These are phyloP conservation scores for Rhizophlyctis rosea DNA, from an alignment of 192 early-diverging fungal genomes.

Conservation along the genomic window DNA sequence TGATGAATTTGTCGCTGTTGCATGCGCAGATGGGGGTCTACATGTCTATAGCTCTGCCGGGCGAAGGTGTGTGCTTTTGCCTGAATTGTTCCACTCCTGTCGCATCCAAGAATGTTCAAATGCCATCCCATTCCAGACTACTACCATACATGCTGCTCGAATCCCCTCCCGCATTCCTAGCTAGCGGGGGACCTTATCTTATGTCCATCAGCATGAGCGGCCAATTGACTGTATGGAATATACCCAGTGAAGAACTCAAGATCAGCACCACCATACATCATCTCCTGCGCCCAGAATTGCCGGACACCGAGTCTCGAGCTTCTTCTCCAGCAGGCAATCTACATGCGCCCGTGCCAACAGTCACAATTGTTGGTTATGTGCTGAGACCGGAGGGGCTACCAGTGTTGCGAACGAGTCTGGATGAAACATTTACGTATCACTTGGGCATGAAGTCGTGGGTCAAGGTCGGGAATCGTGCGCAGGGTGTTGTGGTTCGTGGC, in stretches of 20 bases:
- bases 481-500: background rate
- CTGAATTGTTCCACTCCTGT: slow-evolving; percentile 2
- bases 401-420: slow-evolving; percentile 58
- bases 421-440: slow-evolving; percentile 66
- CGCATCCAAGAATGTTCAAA: no score
- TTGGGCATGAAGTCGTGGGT: slow-evolving; percentile 64
- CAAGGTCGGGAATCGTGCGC: slow-evolving; percentile 49
- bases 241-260: slow-evolving; percentile 35
- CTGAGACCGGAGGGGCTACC: slow-evolving; percentile 64
- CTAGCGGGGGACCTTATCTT: slow-evolving; percentile 55
- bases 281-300: slow-evolving; percentile 49
- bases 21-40: slow-evolving; percentile 65
- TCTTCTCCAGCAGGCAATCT: background rate
- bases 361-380: slow-evolving; percentile 51
- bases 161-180: slow-evolving; percentile 55
- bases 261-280: slow-evolving; percentile 63
- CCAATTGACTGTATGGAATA: slow-evolving; percentile 64
- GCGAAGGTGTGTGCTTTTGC: slow-evolving; percentile 45
- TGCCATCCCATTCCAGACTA: slow-evolving; percentile 54
- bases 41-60: slow-evolving; percentile 66
- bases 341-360: slow-evolving; percentile 18
- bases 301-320: background rate
- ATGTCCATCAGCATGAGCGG: slow-evolving; percentile 65
- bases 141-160: slow-evolving; percentile 66
- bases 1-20: slow-evolving; percentile 52